These are phyloP conservation scores for Hypoxylon perforatum DNA, from an alignment of 495 filamentous ascomycete genomes.

Conservation along the genomic window DNA sequence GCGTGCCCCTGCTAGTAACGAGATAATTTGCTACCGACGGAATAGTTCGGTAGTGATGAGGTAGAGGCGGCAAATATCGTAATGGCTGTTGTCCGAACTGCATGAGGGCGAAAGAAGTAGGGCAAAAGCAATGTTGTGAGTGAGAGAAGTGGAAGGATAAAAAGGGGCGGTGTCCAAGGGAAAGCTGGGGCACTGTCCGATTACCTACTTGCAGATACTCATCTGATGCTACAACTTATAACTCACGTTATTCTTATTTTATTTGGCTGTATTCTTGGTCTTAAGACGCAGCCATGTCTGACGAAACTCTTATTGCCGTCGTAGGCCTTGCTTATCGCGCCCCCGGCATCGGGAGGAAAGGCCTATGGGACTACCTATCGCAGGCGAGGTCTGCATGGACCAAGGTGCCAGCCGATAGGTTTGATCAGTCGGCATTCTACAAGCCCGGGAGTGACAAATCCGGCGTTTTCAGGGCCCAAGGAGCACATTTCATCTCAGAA, in stretches of 20 bases:
- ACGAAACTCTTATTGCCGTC: slow-evolving; percentile 53
- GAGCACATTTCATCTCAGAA: slow-evolving; percentile 46
- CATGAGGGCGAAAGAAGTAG: no score
- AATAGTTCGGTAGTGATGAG: no score
- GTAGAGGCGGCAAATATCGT: no score
- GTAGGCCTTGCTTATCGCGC: slow-evolving; percentile 63
- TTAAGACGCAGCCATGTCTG: slow-evolving; percentile 5
- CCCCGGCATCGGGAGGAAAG: slow-evolving; percentile 55
- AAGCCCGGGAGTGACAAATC: slow-evolving; percentile 63
- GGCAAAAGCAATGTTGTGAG: no score
- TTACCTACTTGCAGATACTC: no score
- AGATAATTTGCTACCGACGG: no score
- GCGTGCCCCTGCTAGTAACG: no score
- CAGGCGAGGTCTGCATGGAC: slow-evolving; percentile 51
- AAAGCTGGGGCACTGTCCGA: no score
- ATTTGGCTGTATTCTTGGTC: background rate
- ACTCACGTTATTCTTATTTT: background rate
- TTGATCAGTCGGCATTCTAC: slow-evolving; percentile 69
- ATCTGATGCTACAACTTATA: background rate
- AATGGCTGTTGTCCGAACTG: no score
- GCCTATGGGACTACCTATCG: slow-evolving; percentile 63
- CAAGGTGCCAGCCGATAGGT: slow-evolving; percentile 71
- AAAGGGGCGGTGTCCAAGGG: no score
- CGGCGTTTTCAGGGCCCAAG: slow-evolving; percentile 49
- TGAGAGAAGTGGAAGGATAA: no score